Conservation (phyloP, 106 monocot species). For the Dioscorea alata region DNA sequence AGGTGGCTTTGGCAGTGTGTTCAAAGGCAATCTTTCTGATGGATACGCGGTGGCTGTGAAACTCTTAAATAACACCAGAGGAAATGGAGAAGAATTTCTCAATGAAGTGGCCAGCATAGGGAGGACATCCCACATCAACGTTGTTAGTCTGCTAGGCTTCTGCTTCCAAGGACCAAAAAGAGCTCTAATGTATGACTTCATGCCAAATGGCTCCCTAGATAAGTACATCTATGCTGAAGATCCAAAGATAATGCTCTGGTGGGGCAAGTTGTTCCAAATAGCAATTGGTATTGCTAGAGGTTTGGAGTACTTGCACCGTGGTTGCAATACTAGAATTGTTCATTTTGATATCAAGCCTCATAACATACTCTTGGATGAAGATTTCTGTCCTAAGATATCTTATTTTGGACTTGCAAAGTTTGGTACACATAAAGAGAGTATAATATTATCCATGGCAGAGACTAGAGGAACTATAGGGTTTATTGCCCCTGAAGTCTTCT, state of each 20-base stretch:
- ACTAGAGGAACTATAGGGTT: constrained; percentile 37
- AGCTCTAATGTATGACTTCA: constrained; percentile 35
- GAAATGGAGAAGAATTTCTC: constrained; percentile 26
- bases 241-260: constrained; percentile 10
- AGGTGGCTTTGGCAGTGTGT: constrained; percentile 38
- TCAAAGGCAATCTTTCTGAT: constrained; percentile 16
- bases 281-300: constrained; percentile 33
- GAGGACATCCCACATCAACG: constrained; percentile 29
- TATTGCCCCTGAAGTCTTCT: constrained; percentile 35
- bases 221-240: constrained; percentile 20
- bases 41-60: constrained; percentile 33
- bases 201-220: constrained; percentile 26
- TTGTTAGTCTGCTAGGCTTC: constrained; percentile 31
- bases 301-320: constrained; percentile 28
- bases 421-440: constrained; percentile 11
- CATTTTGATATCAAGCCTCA: constrained; percentile 50
- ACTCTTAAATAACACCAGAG: constrained; percentile 14
- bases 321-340: constrained; percentile 25
- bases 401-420: constrained; percentile 41
- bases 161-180: constrained; percentile 20
- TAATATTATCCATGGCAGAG: constrained; percentile 14
- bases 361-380: constrained; percentile 31
- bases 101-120: constrained; percentile 34
- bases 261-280: constrained; percentile 20
- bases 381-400: constrained; percentile 27